Conservation (phyloP, 73 alveolate species). For the Effrenium voratum region DNA sequence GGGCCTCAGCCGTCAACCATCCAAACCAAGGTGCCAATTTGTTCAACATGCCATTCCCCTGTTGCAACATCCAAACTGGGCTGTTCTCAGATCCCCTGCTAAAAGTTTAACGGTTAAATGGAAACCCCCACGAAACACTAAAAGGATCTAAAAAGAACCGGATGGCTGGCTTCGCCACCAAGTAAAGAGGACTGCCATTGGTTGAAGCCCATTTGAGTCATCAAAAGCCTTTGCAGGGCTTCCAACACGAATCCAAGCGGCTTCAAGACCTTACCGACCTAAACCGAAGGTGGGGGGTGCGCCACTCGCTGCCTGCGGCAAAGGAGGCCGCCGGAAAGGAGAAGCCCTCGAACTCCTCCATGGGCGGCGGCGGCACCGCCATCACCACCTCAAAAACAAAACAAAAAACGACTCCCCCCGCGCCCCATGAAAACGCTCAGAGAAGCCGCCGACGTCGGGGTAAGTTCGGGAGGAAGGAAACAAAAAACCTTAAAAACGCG, state of each 20-base stretch:
- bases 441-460: too few relatives aligned
- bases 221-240: not conserved
- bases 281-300: not conserved
- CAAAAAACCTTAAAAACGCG: too few relatives aligned
- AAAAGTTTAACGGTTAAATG: too few relatives aligned
- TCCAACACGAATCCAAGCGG: not conserved
- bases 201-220: not conserved
- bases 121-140: too few relatives aligned
- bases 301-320: slow-evolving; percentile 52
- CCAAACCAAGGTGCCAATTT: too few relatives aligned
- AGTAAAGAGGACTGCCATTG: not conserved
- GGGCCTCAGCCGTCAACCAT: too few relatives aligned
- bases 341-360: slow-evolving; percentile 68
- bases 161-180: too few relatives aligned
- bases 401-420: not conserved
- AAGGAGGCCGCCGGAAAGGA: slow-evolving; percentile 69
- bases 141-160: too few relatives aligned
- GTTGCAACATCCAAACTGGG: too few relatives aligned
- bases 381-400: slow-evolving; percentile 25
- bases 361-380: slow-evolving; percentile 93
- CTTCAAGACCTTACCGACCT: not conserved
- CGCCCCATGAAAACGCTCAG: not conserved
- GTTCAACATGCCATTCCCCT: too few relatives aligned
- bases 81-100: too few relatives aligned
- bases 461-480: too few relatives aligned